These are phyloP conservation scores for Nannochloris sp. DNA, from an alignment of 139 green algal genomes.

Conservation along the genomic window DNA sequence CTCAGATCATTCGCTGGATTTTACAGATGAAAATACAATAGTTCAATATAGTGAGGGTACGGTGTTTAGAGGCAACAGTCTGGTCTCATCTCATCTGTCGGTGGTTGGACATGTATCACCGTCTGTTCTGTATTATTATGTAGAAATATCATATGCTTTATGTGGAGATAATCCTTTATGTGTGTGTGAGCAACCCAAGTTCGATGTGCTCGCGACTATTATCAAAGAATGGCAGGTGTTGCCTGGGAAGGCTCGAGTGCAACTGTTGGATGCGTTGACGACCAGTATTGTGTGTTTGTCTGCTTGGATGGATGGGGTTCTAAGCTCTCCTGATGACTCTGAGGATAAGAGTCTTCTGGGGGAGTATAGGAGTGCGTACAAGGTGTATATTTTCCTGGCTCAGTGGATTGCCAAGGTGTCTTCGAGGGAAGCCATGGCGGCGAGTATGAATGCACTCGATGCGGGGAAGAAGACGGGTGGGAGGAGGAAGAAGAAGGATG, in stretches of 20 bases:
- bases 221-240: slow-evolving; percentile 23
- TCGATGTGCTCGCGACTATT: slow-evolving; percentile 40
- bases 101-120: too few relatives aligned
- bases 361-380: slow-evolving; percentile 46
- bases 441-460: background rate
- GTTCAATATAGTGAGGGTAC: too few relatives aligned
- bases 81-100: background rate
- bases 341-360: slow-evolving; percentile 9
- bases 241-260: slow-evolving; percentile 17
- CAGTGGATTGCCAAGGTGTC: slow-evolving; percentile 33
- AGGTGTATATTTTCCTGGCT: slow-evolving; percentile 64
- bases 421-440: slow-evolving; percentile 23
- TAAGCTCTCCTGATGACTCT: slow-evolving; percentile 12
- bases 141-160: slow-evolving; percentile 43
- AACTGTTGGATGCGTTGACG: slow-evolving; percentile 42
- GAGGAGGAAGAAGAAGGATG: slow-evolving; percentile 28
- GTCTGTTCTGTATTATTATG: background rate
- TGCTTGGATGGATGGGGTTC: slow-evolving; percentile 30
- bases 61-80: too few relatives aligned
- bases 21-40: too few relatives aligned
- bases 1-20: too few relatives aligned
- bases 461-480: background rate
- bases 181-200: slow-evolving; percentile 39
- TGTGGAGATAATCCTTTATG: slow-evolving; percentile 44
- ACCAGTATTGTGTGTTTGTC: slow-evolving; percentile 54